Conservation (phyloP, 179 eudicot genomes). For the Vitellaria paradoxa region DNA sequence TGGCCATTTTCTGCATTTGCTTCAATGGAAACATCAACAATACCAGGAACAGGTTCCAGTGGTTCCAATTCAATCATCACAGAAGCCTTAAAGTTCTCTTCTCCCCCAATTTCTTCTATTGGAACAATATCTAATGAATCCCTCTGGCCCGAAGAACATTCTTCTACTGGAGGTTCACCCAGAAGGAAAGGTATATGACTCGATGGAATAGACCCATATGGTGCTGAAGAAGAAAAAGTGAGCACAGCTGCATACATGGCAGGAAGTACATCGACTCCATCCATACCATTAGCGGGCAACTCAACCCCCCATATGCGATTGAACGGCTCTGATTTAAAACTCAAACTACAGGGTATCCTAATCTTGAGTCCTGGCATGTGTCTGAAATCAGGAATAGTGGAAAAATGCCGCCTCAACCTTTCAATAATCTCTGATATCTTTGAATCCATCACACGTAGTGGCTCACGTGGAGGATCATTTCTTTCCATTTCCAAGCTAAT, state of each 20-base stretch:
- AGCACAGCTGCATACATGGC: conserved; percentile 84
- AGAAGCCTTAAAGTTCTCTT: conserved; percentile 40
- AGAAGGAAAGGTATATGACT: conserved; percentile 79
- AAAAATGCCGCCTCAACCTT: conserved; percentile 72
- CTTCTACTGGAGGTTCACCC: conserved; percentile 49
- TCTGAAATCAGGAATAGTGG: conserved; percentile 78
- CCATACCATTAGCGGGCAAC: conserved; percentile 17
- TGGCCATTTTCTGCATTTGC: conserved; percentile 86
- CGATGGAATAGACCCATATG: conserved; percentile 75
- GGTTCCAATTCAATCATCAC: conserved; percentile 77
- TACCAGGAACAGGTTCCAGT: conserved; percentile 86
- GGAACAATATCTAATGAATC: conserved; percentile 62
- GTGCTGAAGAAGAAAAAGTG: conserved; percentile 79
- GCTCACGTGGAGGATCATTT: conserved; percentile 56
- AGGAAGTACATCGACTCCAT: conserved; percentile 46
- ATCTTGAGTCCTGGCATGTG: conserved; percentile 80
- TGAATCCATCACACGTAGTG: conserved; percentile 92
- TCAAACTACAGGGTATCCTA: conserved; percentile 62
- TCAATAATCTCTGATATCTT: conserved; percentile 67
- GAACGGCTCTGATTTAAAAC: conserved; percentile 68
- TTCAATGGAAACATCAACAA: conserved; percentile 67
- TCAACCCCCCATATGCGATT: conserved; percentile 45
- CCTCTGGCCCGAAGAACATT: conserved; percentile 20
- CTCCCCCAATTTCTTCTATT: conserved; percentile 34
- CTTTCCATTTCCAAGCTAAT: conserved; percentile 30